Base-by-base conservation (phyloP, 768 basidiomycete species). In the Pleurotus ostreatus region DNA sequence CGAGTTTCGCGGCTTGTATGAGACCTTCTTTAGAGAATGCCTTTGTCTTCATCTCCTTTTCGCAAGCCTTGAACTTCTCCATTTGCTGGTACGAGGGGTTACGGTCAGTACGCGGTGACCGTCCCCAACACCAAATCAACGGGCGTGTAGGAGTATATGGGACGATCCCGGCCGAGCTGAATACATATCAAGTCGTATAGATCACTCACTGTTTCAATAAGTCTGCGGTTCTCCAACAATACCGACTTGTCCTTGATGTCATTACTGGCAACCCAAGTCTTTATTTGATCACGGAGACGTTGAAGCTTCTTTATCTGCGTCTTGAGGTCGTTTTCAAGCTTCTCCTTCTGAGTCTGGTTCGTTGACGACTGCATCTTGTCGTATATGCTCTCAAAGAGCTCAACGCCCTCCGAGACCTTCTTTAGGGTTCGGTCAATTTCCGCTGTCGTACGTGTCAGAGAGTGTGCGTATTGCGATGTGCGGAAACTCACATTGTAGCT, bases 21-120 rank as follows among this genome's bases (percentile, higher is more conserved):
- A 99, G 80, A 41, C 97, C 97, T 72, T 98, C 97, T 68, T 98
- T 99, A 16, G 95, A 98, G 74, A 98, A 99, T 0, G 97, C 97
- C 71, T 99, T 99, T 57, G 97, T 98, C 82, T 99, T 99, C 96
- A 98, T 98, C 75, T 99, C 97, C 78, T 98, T 99, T 77, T 99
- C 97, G 74, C 95, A 94, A 20, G 96, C 96, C 67, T 99, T 99
- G 84, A 99, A 99, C 69, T 94, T 95, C 78, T 99, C 97, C 97
- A 99, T 99, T 98, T 98, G 97, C 97, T 98, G 71, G 56, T 59
- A 57, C 68, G 46, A 8, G 58, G 58, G 38, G 51, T 57, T 60
- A 59, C 34, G 67, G 57, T 67, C 65, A 70, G 23, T 13, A 34
- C 30, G 30, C 30, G 9, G 30, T 11, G 30, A 34, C 30, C 30